Base-by-base conservation (phyloP, 1,284 basidiomycete genomes). In the Microbotryum intermedium region DNA sequence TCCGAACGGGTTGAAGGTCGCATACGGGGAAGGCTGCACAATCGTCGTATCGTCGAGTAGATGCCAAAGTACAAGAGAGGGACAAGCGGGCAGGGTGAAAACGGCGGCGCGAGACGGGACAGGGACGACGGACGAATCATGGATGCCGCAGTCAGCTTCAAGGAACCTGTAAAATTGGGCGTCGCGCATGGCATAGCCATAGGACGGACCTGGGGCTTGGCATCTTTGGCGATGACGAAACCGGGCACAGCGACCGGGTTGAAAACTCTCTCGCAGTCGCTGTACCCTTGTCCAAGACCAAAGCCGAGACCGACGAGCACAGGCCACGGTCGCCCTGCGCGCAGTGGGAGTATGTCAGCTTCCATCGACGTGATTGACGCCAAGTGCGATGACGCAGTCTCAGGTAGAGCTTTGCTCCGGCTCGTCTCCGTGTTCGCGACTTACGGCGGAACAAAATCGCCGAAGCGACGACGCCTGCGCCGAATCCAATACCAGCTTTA, bases 391-490 rank as follows among this genome's bases (percentile, higher is more conserved):
- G 23, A 48, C n/a, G 18, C 11, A 3, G 26, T n/a, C 46, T 23
- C 21, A 23, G n/a, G 9, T 20, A 26, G 28, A 45, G 29, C n/a
- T n/a, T 30, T 20, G 59, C 30, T 61, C 53, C 42, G 47, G 25
- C n/a, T 6, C 23, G 4, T 25, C 10, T 26, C 9, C 8, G 21
- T 46, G 11, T 34, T 52, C 23, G 4, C 25, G 7, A 87, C 93
- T 78, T 72, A 97, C 94, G 84, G 76, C 86, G 84, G 84, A 97
- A 97, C 74, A 97, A 81, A 67, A 97, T 83, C 65, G 97, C 94
- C 48, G 90, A 95, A 43, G 89, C 85, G 60, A 97, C 84, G 61
- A 98, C 89, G 73, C 94, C 94, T 50, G 85, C 87, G 72, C 91
- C 86, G 77, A 97, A 92, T 62, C 94, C 94, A 69, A 97, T 84